Percentiles rank a stretch among this genome's conserved stretches.
These are phyloP conservation scores for Nematocida parisii DNA, from an alignment of 371 early-diverging fungal species.

Conservation along the genomic window DNA sequence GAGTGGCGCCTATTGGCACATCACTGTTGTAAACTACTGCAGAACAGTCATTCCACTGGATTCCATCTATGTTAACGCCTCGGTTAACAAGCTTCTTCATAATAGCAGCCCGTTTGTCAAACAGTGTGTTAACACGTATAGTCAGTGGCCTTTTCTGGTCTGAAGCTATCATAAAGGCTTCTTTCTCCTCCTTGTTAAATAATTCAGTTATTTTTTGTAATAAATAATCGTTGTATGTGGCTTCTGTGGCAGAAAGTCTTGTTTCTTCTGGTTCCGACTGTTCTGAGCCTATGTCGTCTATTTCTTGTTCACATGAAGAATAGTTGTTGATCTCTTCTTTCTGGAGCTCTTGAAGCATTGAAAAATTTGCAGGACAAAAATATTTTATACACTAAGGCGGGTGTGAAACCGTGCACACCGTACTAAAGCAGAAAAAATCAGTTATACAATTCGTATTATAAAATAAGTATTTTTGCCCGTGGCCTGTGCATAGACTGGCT, in stretches of 20 bases:
- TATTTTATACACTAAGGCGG: too few relatives aligned
- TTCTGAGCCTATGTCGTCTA: neutral
- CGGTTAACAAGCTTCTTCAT: slow-evolving; percentile 86
- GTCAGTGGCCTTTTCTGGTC: slow-evolving; percentile 91
- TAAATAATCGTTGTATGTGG: slow-evolving; percentile 80
- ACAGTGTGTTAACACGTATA: slow-evolving; percentile 90
- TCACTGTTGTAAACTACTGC: slow-evolving; percentile 67
- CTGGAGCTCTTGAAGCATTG: too few relatives aligned
- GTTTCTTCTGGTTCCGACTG: neutral
- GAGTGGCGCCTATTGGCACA: slow-evolving; percentile 77
- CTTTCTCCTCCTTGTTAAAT: slow-evolving; percentile 73
- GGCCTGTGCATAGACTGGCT: too few relatives aligned
- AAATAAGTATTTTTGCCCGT: too few relatives aligned
- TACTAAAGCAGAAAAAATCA: too few relatives aligned
- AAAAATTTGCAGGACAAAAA: too few relatives aligned
- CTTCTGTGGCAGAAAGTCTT: slow-evolving; percentile 54
- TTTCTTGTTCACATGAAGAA: too few relatives aligned
- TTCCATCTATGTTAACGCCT: slow-evolving; percentile 91
- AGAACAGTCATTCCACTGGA: slow-evolving; percentile 74
- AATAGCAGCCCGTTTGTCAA: slow-evolving; percentile 84
- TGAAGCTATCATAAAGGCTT: slow-evolving; percentile 87
- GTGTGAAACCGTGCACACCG: too few relatives aligned
- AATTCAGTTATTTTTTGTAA: slow-evolving; percentile 74
- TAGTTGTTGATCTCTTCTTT: too few relatives aligned
- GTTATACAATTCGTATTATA: too few relatives aligned